Evolutionary conservation across 495 filamentous ascomycete species (phyloP).

Genomic region (Tuber microsphaerosporum): DNA sequence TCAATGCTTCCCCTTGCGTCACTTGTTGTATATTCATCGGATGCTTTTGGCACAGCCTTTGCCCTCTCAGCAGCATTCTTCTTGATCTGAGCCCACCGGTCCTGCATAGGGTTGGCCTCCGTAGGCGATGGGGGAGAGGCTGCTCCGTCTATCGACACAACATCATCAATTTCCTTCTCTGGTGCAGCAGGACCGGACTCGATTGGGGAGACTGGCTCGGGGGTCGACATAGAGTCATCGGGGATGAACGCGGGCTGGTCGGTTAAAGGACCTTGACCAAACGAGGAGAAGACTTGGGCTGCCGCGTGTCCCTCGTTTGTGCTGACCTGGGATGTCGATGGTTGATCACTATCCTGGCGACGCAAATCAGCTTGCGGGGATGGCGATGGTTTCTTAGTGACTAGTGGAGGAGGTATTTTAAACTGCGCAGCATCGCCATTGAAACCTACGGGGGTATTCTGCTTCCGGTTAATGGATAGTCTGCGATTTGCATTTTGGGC

Average conservation of each 20-base stretch:
- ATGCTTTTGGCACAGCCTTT: conserved; percentile 37
- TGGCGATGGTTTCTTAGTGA: background rate
- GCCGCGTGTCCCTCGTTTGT: conserved; percentile 59
- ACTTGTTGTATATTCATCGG: conserved; percentile 31
- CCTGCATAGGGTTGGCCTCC: conserved; percentile 48
- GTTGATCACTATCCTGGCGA: background rate
- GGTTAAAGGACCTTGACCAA: conserved; percentile 80
- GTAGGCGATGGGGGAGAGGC: conserved; percentile 45
- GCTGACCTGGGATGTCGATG: conserved; percentile 38
- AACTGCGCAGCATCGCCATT: conserved; percentile 19
- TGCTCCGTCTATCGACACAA: conserved; percentile 18
- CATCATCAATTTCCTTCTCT: conserved; percentile 24
- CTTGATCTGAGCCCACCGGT: conserved; percentile 90
- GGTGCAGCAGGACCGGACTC: conserved; percentile 18
- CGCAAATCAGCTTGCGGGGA: background rate
- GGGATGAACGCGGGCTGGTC: conserved; percentile 84
- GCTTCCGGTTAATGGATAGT: conserved; percentile 31
- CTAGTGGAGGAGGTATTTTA: background rate
- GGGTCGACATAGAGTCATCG: conserved; percentile 51
- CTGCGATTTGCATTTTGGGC: conserved; percentile 18
- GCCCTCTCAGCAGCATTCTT: conserved; percentile 84
- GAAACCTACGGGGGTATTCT: conserved; percentile 20
- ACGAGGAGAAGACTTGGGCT: conserved; percentile 67
- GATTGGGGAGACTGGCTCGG: conserved; percentile 22
- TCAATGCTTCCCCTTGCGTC: conserved; percentile 49